Conservation (phyloP, 2,329 filamentous ascomycete species). For the Exophiala spinifera region DNA sequence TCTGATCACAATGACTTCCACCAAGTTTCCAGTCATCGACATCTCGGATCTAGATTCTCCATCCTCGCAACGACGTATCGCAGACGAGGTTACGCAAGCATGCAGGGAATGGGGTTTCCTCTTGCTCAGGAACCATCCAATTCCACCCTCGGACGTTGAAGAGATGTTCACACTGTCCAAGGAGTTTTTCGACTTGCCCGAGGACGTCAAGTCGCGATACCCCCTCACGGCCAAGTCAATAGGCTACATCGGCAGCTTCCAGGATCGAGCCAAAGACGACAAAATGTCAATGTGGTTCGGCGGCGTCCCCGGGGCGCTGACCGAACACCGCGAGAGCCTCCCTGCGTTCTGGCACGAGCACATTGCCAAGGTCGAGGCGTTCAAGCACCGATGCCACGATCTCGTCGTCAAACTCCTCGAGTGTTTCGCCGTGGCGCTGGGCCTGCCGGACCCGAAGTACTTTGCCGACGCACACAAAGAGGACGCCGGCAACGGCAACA, state of each 20-base stretch:
- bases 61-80: conserved; percentile 53
- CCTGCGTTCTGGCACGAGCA: conserved; percentile 28
- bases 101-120: conserved; percentile 86
- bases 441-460: conserved; percentile 60
- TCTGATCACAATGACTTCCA: not conserved
- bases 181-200: conserved; percentile 64
- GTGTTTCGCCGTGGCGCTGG: conserved; percentile 75
- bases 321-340: conserved; percentile 10
- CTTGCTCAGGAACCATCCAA: conserved; percentile 59
- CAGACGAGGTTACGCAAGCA: conserved; percentile 70
- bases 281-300: conserved; percentile 29
- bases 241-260: conserved; percentile 24
- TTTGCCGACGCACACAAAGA: conserved; percentile 67
- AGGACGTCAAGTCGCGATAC: conserved; percentile 53
- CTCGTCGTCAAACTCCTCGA: conserved; percentile 26
- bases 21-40: conserved; percentile 9
- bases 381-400: conserved; percentile 27
- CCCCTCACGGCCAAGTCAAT: conserved; percentile 25
- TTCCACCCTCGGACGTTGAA: conserved; percentile 57
- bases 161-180: conserved; percentile 65
- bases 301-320: conserved; percentile 21
- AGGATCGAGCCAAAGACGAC: conserved; percentile 27
- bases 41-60: conserved; percentile 11
- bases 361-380: conserved; percentile 22
- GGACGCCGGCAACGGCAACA: conserved; percentile 63